Conservation (phyloP, 140 eudicot genomes). For the Ambrosia hybrid region DNA sequence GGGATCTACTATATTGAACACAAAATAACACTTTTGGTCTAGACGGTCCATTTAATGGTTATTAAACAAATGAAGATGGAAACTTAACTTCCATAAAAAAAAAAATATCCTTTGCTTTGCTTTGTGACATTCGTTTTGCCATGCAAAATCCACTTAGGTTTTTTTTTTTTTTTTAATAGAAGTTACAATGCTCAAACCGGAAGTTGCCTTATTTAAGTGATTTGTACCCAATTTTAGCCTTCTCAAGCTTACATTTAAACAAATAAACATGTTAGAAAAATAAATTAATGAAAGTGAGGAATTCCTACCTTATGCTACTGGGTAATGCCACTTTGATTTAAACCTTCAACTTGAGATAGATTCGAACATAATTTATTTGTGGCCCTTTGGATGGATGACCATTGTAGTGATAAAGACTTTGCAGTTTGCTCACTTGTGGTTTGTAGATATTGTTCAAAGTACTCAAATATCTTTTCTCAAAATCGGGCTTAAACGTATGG, state of each 20-base stretch:
- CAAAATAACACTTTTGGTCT: no score
- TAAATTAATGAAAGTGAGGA: background rate
- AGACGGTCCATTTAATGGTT: no score
- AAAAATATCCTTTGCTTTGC: no score
- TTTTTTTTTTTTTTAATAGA: no score
- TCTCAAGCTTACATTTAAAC: background rate
- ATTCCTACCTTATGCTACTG: background rate
- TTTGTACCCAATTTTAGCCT: background rate
- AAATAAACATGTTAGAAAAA: background rate
- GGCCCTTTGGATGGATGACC: background rate
- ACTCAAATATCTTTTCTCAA: no score
- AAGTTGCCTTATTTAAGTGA: background rate
- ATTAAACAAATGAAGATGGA: no score
- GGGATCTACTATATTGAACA: no score
- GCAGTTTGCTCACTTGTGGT: background rate
- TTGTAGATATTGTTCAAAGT: background rate
- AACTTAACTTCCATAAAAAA: no score
- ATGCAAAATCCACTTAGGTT: background rate
- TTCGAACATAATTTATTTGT: no score
- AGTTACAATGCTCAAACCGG: background rate
- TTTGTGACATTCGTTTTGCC: background rate
- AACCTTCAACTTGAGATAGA: background rate
- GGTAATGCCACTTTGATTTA: background rate
- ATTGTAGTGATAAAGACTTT: background rate
- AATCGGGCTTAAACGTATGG: no score